Evolutionary conservation across 495 filamentous ascomycete species (phyloP).

Genomic region (Neurospora sp.): DNA sequence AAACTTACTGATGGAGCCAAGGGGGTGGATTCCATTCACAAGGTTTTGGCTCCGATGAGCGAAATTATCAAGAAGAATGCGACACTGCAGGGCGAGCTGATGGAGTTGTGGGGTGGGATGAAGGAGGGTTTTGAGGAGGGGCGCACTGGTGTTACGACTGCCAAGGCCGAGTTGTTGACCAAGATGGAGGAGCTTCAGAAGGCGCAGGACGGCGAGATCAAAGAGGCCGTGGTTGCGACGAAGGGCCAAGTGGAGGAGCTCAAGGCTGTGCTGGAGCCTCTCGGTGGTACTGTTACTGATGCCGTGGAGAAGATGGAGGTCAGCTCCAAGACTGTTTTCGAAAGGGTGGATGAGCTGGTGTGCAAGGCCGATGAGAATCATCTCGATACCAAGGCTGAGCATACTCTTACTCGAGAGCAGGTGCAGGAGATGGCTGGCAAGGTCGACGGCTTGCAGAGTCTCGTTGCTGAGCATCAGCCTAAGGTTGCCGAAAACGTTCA

Average conservation of each 20-base stretch:
- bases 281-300: slow-evolving; percentile 74
- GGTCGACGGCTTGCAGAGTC: slow-evolving; percentile 64
- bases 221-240: slow-evolving; percentile 52
- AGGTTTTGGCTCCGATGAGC: slow-evolving; percentile 51
- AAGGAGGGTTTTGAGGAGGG: slow-evolving; percentile 74
- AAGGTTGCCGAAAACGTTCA: slow-evolving; percentile 73
- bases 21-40: slow-evolving; percentile 40
- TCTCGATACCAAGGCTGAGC: slow-evolving; percentile 59
- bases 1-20: slow-evolving; percentile 42
- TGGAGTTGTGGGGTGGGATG: slow-evolving; percentile 69
- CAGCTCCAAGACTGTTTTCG: slow-evolving; percentile 65
- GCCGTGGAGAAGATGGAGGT: slow-evolving; percentile 72
- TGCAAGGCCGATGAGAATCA: slow-evolving; percentile 69
- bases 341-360: slow-evolving; percentile 64
- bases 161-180: slow-evolving; percentile 16
- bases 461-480: slow-evolving; percentile 72
- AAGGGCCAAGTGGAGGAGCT: slow-evolving; percentile 79
- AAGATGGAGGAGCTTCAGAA: slow-evolving; percentile 62
- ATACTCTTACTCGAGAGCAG: slow-evolving; percentile 67
- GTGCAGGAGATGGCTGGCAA: slow-evolving; percentile 58
- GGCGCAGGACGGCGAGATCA: slow-evolving; percentile 55
- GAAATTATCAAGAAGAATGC: slow-evolving; percentile 48
- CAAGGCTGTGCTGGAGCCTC: slow-evolving; percentile 68
- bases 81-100: slow-evolving; percentile 51
- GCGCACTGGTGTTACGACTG: slow-evolving; percentile 24